Evolutionary conservation across 176 grass and related monocot species (phyloP), one percentile per base, ranked within the genome.

Genomic region (Oryza longistaminata): DNA sequence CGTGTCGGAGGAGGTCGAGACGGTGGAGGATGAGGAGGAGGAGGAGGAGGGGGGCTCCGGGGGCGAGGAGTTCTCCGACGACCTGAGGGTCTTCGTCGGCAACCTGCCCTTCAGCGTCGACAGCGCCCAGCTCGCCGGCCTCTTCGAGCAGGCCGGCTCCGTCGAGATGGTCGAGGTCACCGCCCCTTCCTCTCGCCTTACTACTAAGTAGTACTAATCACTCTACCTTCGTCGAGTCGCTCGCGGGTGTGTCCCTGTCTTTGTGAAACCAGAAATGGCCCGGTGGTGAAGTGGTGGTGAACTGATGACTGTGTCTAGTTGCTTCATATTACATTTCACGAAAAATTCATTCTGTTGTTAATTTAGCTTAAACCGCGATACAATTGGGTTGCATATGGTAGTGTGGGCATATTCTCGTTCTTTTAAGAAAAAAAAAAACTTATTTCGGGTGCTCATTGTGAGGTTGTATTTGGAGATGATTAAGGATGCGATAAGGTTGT

Each of bases 151-250:
- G 52, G 84, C 83, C 21, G 95, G 95, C 53, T 89, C 88, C 48
- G 95, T 94, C 53, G 95, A 97, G 86, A 97, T 94, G 87, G 95
- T 94, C 53, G 92, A 97, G 95, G 95, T 97, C 11, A 42, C 0
- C 49, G 6, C 7, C 46, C 6, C 13, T 10, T 83, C 72, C 53
- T 34, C 60, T 33, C 33, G 19, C 5, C 17, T 52, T 33, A 75
- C 2, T 34, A 40, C n/a, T n/a, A n/a, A n/a, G n/a, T n/a, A 31
- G 7, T 9, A 27, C 27, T 27, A 1, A 16, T 71, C 14, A 34
- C 33, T 4, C 25, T 48, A 65, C 25, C 13, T 74, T 3, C 17
- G 9, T 24, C 1, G 44, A 13, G 16, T 27, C 27, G 27, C 27
- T 49, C 15, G 12, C 11, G 13, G 1, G 40, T 5, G 0, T 42